These are phyloP conservation scores for Lophiostoma macrostomum DNA, from an alignment of 495 filamentous ascomycete genomes.

Conservation along the genomic window DNA sequence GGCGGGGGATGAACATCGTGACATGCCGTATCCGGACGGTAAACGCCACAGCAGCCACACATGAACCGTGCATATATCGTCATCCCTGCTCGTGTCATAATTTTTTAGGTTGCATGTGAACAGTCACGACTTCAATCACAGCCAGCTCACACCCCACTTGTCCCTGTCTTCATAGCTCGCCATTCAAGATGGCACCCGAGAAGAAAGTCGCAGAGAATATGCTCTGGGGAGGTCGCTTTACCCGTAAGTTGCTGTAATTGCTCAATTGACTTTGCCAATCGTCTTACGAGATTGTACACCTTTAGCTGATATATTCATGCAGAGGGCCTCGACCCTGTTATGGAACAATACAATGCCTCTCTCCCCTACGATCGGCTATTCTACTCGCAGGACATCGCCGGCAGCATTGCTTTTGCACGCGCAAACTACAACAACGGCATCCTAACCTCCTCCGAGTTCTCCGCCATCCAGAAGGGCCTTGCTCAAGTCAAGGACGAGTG, in stretches of 20 bases:
- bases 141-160: background rate
- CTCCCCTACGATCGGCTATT: constrained; percentile 79
- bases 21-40: background rate
- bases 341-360: constrained; percentile 87
- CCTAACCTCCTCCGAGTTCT: constrained; percentile 71
- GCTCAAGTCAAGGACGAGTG: constrained; percentile 72
- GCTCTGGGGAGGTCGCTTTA: constrained; percentile 83
- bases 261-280: constrained; percentile 3
- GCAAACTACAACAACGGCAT: constrained; percentile 76
- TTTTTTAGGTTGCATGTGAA: constrained; percentile 12
- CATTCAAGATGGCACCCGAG: constrained; percentile 26
- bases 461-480: constrained; percentile 72
- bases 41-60: background rate
- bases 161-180: background rate
- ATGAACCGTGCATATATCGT: background rate
- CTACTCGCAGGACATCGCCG: constrained; percentile 75
- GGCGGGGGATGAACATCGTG: background rate
- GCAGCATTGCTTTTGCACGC: constrained; percentile 82
- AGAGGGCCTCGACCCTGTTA: constrained; percentile 83
- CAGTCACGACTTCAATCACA: constrained; percentile 1
- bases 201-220: constrained; percentile 50
- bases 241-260: constrained; percentile 48
- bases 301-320: background rate
- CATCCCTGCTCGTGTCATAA: background rate
- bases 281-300: constrained; percentile 33